Evolutionary conservation across 306 rosid species (phyloP).

Genomic region (Cyamopsis tetragonoloba): DNA sequence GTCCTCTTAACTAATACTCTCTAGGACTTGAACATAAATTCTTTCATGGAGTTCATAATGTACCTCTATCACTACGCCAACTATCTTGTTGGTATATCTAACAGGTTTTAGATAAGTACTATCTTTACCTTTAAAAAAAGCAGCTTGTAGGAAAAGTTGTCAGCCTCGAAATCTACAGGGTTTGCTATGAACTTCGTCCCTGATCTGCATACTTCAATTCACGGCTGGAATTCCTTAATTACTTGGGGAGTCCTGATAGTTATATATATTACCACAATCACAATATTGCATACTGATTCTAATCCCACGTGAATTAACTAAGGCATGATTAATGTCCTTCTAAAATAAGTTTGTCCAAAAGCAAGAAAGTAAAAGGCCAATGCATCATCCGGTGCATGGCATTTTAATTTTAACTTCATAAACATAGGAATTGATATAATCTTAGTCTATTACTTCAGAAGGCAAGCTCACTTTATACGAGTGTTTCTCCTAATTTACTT

Average conservation of each 20-base stretch:
- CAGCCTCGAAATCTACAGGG: background rate
- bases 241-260: background rate
- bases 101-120: background rate
- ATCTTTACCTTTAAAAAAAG: background rate
- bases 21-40: too few species aligned
- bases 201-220: background rate
- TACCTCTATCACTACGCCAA: too few species aligned
- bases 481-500: background rate
- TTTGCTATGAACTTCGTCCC: background rate
- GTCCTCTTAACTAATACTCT: too few species aligned
- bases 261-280: background rate
- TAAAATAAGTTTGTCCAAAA: background rate
- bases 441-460: background rate
- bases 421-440: background rate
- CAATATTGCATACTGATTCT: background rate
- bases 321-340: background rate
- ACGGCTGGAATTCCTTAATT: background rate
- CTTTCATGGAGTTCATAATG: too few species aligned
- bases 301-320: background rate
- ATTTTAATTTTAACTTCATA: background rate
- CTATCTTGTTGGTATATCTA: too few species aligned
- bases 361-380: too few species aligned
- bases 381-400: too few species aligned
- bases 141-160: background rate
- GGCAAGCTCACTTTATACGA: too few species aligned